A percentile compares a stretch with the other conserved stretches of the same genome.
These are phyloP conservation scores for Cryptococcus sp. DNA, from an alignment of 1,284 basidiomycete genomes.

Conservation along the genomic window DNA sequence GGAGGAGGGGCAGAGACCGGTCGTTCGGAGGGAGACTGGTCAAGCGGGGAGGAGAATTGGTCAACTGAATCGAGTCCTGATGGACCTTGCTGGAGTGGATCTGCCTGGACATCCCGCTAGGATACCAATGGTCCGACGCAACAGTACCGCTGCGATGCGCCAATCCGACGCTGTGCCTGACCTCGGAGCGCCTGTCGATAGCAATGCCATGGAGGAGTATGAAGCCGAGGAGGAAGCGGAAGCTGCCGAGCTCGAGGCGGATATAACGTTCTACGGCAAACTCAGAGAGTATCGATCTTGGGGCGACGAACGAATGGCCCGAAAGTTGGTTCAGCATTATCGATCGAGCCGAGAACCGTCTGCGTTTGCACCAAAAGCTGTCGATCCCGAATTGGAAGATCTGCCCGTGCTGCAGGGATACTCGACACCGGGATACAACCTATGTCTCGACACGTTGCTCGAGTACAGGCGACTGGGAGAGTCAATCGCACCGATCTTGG, in stretches of 20 bases:
- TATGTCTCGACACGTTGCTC: constrained; percentile 57
- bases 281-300: not conserved
- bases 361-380: not conserved
- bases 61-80: constrained; percentile 32
- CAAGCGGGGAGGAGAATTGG: constrained; percentile 15
- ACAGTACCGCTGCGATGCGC: constrained; percentile 27
- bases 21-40: not conserved
- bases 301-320: not conserved
- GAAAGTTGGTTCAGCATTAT: not conserved
- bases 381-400: constrained; percentile 15
- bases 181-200: not conserved
- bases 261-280: constrained; percentile 6
- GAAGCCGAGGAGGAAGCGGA: not conserved
- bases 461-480: constrained; percentile 53
- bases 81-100: constrained; percentile 42
- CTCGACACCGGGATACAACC: constrained; percentile 56
- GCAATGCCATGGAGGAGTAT: constrained; percentile 4
- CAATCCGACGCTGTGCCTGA: not conserved
- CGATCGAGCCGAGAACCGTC: constrained; percentile 4
- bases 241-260: not conserved
- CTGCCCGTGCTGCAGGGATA: constrained; percentile 32
- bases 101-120: constrained; percentile 17
- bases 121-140: constrained; percentile 20
- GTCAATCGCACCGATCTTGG: constrained; percentile 58
- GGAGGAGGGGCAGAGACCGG: constrained; percentile 7